phyloP scores from a whole-genome alignment of 345 rosid genomes.

The Brassica juncea region DNA sequence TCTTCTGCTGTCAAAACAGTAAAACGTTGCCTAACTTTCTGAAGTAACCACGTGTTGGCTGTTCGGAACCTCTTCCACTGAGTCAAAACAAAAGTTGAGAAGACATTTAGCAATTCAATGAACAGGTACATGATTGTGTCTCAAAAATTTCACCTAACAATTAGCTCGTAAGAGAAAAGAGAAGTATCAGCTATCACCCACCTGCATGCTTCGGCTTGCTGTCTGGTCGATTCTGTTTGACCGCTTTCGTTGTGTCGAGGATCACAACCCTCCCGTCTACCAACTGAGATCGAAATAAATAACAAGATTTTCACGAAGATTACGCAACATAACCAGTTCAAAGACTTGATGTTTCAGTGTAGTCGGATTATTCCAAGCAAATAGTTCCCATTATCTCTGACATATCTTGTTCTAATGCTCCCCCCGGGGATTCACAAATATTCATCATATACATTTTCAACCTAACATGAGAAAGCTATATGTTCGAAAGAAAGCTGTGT shows the following conservation, averaged over 20 bases:
- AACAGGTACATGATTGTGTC: background rate
- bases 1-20: background rate
- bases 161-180: background rate
- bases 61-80: background rate
- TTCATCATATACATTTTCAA: background rate
- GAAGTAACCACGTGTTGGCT: background rate
- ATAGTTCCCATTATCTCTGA: background rate
- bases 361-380: background rate
- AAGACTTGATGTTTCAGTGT: conserved; percentile 4
- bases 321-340: background rate
- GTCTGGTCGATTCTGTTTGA: conserved; percentile 21
- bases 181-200: conserved; percentile 30
- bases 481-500: background rate
- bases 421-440: background rate
- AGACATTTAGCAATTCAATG: background rate
- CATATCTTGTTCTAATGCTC: background rate
- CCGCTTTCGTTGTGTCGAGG: conserved; percentile 40
- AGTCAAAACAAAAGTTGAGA: conserved; percentile 8
- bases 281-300: conserved; percentile 47
- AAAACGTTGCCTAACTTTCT: background rate
- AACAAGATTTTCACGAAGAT: background rate
- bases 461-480: background rate
- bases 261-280: conserved; percentile 59
- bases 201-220: conserved; percentile 21
- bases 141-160: conserved; percentile 6